These are phyloP conservation scores for Agaricales sp. DNA, from an alignment of 1,284 basidiomycete genomes.

Conservation along the genomic window DNA sequence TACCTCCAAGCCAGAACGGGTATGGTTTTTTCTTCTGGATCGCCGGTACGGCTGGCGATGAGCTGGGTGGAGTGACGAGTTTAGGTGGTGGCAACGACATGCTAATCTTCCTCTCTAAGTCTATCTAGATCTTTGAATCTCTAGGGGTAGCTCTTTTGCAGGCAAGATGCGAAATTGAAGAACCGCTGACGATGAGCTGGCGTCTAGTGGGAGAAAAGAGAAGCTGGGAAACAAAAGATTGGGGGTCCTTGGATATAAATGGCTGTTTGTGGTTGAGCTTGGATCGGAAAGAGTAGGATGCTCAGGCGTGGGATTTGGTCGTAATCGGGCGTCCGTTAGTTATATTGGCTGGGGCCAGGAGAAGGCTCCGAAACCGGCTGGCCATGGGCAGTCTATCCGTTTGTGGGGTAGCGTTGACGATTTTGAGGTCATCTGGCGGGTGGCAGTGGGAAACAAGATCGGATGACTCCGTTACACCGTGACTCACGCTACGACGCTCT, in stretches of 20 bases:
- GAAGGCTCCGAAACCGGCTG: not conserved
- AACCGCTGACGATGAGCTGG: too few species aligned
- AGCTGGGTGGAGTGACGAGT: not conserved
- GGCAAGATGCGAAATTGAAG: too few species aligned
- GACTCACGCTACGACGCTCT: too few species aligned
- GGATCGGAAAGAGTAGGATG: not conserved
- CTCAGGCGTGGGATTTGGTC: not conserved
- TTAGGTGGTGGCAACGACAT: not conserved
- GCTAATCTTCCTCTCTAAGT: not conserved
- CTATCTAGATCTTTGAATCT: not conserved
- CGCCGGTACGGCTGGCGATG: not conserved
- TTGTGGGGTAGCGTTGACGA: not conserved
- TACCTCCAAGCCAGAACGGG: constrained; percentile 77
- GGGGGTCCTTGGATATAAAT: not conserved
- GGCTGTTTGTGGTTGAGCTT: not conserved
- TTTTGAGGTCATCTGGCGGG: too few species aligned
- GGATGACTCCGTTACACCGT: too few species aligned
- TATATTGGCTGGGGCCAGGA: not conserved
- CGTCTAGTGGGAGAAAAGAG: not conserved
- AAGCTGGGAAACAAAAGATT: not conserved
- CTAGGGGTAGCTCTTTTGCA: not conserved
- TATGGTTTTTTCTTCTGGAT: constrained; percentile 48
- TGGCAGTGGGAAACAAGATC: too few species aligned
- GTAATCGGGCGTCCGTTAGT: not conserved
- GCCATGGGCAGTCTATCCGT: too few species aligned